These are phyloP conservation scores for Cutaneotrichosporon cavernicola DNA, from an alignment of 1,284 basidiomycete species.

Conservation along the genomic window DNA sequence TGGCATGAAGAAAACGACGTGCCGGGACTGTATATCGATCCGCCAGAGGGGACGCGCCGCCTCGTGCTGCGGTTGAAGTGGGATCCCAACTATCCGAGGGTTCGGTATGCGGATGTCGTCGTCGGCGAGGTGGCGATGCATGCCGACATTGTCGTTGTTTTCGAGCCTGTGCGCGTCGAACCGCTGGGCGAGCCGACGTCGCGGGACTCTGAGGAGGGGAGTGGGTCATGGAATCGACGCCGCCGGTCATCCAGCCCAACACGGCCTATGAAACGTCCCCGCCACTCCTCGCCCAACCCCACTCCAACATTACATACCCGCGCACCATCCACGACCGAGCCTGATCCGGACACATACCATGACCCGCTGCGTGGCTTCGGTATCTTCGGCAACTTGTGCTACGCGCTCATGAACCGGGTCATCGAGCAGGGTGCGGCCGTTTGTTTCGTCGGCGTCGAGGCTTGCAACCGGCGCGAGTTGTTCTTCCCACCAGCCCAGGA, in stretches of 20 bases:
- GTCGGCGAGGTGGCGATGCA: slow-evolving; percentile 8
- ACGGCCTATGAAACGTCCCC: neutral
- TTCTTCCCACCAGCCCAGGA: neutral
- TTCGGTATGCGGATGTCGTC: neutral
- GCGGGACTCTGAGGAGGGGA: no score
- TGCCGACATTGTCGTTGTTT: slow-evolving; percentile 5
- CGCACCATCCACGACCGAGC: neutral
- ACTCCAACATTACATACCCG: neutral
- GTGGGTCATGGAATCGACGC: no score
- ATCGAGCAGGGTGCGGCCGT: neutral
- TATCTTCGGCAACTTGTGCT: slow-evolving; percentile 5
- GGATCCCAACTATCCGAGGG: slow-evolving; percentile 6
- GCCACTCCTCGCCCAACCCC: neutral
- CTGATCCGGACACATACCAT: neutral
- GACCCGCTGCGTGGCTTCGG: neutral
- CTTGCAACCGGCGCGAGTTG: neutral
- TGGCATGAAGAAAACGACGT: slow-evolving; percentile 7
- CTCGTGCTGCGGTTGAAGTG: neutral
- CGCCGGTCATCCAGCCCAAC: neutral
- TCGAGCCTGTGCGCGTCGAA: neutral
- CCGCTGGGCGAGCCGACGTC: neutral
- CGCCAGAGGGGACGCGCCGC: slow-evolving; percentile 2
- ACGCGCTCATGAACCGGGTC: slow-evolving; percentile 8
- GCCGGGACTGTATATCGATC: slow-evolving; percentile 6
- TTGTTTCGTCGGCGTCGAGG: neutral